Base-by-base conservation (phyloP, 306 rosid species). In the Mucuna pruriens region DNA sequence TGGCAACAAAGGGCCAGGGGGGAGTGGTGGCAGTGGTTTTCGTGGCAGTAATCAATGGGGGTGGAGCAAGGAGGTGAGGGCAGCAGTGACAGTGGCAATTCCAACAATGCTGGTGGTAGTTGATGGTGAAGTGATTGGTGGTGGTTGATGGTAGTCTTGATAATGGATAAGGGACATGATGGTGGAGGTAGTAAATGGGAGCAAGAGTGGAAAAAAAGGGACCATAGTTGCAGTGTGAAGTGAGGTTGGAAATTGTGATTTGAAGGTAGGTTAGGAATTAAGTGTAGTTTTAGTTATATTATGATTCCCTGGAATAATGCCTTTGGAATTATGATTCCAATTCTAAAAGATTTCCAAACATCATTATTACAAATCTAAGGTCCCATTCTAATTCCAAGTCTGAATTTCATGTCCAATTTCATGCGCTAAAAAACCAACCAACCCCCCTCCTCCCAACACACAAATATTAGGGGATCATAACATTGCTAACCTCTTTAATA, bases 401-500 rank as follows among this genome's bases (percentile, higher is more conserved):
- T 20, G 29, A 20, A 54, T 3, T 34, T 23, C 34, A 23, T 60
- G 66, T 31, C 22, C 68, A 15, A 29, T 61, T 29, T 54, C 6
- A 4, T 2, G 26, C 1, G 6, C 29, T 19, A 20, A 54, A 7
- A 23, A 54, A 20, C 11, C 60, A 45, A 31, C 16, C 7, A 17
- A 3, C 33, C 42, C 20, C 46, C 0, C 29, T 9, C 5, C 16
- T n/a, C n/a, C n/a, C n/a, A n/a, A 19, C 10, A 51, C 20, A 52
- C 15, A 38, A 22, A 33, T 34, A 66, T 20, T 20, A 38, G 1
- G 31, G 33, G 51, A 22, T 12, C 64, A 19, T 61, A 74, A 77
- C 13, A 44, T 36, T 66, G 71, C 40, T 83, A 88, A 93, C 99
- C 97, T 92, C 94, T 17, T 86, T 72, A 49, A 89, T 85, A 75